Base-by-base conservation (phyloP, 495 filamentous ascomycete species). In the Penicillium angulare region DNA sequence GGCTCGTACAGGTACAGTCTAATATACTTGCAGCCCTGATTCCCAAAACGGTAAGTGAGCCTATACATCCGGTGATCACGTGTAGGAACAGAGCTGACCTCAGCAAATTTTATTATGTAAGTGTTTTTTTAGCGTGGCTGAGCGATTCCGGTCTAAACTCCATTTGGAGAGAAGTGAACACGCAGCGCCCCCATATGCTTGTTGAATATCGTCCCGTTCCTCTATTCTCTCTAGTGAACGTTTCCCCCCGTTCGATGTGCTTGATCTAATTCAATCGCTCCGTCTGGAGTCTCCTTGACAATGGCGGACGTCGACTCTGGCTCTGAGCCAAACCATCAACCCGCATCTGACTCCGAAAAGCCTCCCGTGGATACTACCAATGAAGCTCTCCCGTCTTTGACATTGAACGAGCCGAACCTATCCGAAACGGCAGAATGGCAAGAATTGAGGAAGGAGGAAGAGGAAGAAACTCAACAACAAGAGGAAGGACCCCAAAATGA, bases 221-320 rank as follows among this genome's bases (percentile, higher is more conserved):
- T 21, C 18, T 13, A 22, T 32, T 46, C 43, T 32, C 15, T 22
- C 18, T 41, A 33, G 16, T 12, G 15, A 12, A 21, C 38, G 8
- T 7, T 21, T 24, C 36, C 17, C 33, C 41, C 20, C 58, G 61
- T 64, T 64, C 63, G 47, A 73, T 75, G 70, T 56, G 56, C 54
- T 56, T 63, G 50, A 41, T 57, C 53, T 59, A 39, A 59, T 57
- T 58, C 39, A 38, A 59, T 55, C 48, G 52, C 64, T 68, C 60
- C 66, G 63, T 50, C 57, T 58, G 66, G 64, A 68, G 70, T 69
- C 63, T 61, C 62, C 63, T 60, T 55, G 59, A 62, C 67, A 57
- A 77, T 77, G 74, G 74, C 69, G 64, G 74, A 75, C 59, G 68
- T 69, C 52, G 70, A 71, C 49, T 56, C 65, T 53, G 69, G 69